Conservation (phyloP, 1,139 yeast genomes). For the Pichia inconspicua region DNA sequence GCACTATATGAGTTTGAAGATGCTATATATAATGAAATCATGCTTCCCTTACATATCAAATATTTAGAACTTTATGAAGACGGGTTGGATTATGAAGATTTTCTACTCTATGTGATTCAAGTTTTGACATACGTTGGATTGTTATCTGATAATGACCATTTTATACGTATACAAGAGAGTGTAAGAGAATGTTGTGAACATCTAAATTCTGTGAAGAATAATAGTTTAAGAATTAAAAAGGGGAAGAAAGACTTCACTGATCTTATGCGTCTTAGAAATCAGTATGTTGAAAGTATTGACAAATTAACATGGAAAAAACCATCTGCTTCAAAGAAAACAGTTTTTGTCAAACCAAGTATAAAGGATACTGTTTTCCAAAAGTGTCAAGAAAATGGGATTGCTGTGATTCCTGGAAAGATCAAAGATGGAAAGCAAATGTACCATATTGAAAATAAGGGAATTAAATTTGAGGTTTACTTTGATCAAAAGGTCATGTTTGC, state of each 20-base stretch:
- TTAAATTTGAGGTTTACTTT: slow-evolving; percentile 1
- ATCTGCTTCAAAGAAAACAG: background rate
- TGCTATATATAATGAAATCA: slow-evolving; percentile 16
- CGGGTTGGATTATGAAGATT: slow-evolving; percentile 3
- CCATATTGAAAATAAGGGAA: background rate
- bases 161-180: background rate
- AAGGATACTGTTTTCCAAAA: slow-evolving; percentile 9
- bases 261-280: background rate
- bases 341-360: background rate
- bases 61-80: slow-evolving; percentile 6
- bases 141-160: background rate
- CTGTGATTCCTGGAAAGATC: slow-evolving; percentile 5
- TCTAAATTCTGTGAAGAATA: background rate
- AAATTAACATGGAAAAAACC: background rate
- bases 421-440: slow-evolving; percentile 3
- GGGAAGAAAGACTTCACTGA: background rate
- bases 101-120: slow-evolving; percentile 4
- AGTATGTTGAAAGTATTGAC: background rate
- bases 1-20: slow-evolving; percentile 1
- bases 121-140: background rate
- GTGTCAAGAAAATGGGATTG: slow-evolving; percentile 2
- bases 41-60: slow-evolving; percentile 12
- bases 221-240: background rate
- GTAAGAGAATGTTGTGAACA: slow-evolving; percentile 4
- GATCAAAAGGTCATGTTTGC: slow-evolving; percentile 17